Base-by-base conservation (phyloP, 2,329 filamentous ascomycete species). In the Cercospora beticola region DNA sequence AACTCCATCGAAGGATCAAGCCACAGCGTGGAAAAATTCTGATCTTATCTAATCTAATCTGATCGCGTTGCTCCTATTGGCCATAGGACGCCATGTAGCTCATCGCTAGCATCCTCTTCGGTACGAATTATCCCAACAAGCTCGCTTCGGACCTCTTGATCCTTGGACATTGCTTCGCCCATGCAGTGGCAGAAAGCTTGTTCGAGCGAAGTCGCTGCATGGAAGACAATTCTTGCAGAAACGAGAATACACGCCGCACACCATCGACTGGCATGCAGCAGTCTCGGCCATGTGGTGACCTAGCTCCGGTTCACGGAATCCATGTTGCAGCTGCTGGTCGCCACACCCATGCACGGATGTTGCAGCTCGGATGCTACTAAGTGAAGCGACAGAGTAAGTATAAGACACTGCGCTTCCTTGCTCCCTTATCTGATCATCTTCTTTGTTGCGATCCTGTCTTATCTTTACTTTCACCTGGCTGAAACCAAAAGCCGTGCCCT, bases 381-480 rank as follows among this genome's bases (percentile, higher is more conserved):
- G 36, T 54, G 62, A 56, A 36, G 49, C 52, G 28, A 30, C 36
- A 16, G 26, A n/a, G 23, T 52, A 28, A 30, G 33, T 58, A 59
- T 30, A 58, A 56, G 40, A 52, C 18, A 7, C 26, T n/a, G 18
- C 4, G 10, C 8, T 49, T 28, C 33, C 8, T 49, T 40, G 56
- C 23, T 52, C 33, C 26, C 56, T 65, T 65, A 65, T 65, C 63
- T 58, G 56, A 65, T 65, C 63, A 28, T 52, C 14, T 56, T 31
- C n/a, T 28, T 30, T 52, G 26, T 64, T 49, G 52, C 43, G 40
- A 40, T 60, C 26, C 26, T 40, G 10, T 33, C 56, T 31, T 26
- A 16, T 59, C n/a, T 18, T 14, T 40, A 64, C 49, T 36, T 28
- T 54, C 21, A 16, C 8, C 18, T 36, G 28, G 56, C 30, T 36